phyloP scores from a whole-genome alignment of 768 basidiomycete genomes.

The Jaapia argillacea region DNA sequence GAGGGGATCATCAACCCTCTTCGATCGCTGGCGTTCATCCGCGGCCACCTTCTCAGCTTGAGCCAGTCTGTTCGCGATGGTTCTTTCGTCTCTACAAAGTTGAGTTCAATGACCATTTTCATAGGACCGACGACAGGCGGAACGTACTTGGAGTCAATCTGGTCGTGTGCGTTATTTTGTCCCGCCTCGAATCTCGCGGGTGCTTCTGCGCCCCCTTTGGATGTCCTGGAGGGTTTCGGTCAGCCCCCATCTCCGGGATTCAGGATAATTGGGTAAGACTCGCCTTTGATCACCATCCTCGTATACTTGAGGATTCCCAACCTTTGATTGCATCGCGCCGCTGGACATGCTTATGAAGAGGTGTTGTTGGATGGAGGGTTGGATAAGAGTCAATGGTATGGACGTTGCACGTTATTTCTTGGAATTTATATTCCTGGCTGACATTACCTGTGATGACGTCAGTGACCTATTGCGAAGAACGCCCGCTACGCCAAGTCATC shows the following conservation, averaged over 20 bases:
- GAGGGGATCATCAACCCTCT: constrained; percentile 33
- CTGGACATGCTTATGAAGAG: constrained; percentile 12
- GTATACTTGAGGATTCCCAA: constrained; percentile 38
- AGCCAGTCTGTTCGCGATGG: constrained; percentile 25
- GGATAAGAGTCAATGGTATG: too few relatives aligned
- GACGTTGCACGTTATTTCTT: too few relatives aligned
- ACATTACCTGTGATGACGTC: too few relatives aligned
- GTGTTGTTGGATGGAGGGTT: too few relatives aligned
- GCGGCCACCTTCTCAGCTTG: constrained; percentile 21
- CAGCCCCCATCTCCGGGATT: not conserved
- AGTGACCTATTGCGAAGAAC: too few relatives aligned
- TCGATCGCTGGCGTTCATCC: constrained; percentile 15
- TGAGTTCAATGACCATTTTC: not conserved
- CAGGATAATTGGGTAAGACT: constrained; percentile 5
- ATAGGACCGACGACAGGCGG: not conserved
- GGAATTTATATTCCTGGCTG: too few relatives aligned
- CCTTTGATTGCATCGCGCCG: constrained; percentile 38
- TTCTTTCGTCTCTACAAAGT: constrained; percentile 30
- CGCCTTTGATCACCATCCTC: constrained; percentile 39
- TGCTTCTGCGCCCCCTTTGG: constrained; percentile 14
- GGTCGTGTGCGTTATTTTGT: constrained; percentile 24
- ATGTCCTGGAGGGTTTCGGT: constrained; percentile 9
- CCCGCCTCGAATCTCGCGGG: constrained; percentile 20
- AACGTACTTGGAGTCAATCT: constrained; percentile 31
- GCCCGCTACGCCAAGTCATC: too few relatives aligned